These are phyloP conservation scores for Amaranthus tricolor DNA, from an alignment of 179 eudicot species.

Conservation along the genomic window DNA sequence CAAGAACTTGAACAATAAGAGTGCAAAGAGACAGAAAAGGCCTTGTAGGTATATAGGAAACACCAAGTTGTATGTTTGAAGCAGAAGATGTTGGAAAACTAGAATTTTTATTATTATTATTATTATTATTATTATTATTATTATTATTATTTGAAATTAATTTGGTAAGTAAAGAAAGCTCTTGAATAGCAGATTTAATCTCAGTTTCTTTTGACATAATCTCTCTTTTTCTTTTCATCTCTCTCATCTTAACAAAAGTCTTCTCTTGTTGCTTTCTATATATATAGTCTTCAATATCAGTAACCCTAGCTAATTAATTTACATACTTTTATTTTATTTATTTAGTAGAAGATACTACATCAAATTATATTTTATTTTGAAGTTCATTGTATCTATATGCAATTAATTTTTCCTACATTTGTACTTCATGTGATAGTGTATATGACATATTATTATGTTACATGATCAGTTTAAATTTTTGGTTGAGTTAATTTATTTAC, in stretches of 20 bases:
- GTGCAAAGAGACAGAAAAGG: conserved; percentile 7
- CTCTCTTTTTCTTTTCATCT: conserved; percentile 10
- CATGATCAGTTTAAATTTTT: no score
- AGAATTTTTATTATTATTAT: background rate
- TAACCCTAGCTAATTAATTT: background rate
- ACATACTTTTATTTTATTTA: background rate
- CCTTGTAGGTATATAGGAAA: conserved; percentile 6
- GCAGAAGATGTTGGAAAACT: background rate
- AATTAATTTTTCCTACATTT: background rate
- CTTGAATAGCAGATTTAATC: conserved; percentile 8
- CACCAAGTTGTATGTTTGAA: background rate
- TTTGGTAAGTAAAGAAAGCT: background rate
- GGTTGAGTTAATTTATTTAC: no score
- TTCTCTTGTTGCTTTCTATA: conserved; percentile 9
- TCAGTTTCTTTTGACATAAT: conserved; percentile 3
- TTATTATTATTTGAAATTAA: background rate
- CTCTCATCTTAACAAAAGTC: conserved; percentile 3
- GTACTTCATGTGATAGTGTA: no score
- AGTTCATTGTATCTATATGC: background rate
- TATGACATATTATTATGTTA: no score
- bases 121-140: no score
- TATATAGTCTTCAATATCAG: background rate
- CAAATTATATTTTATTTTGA: conserved; percentile 2
- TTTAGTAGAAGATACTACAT: background rate
- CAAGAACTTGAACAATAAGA: conserved; percentile 7